Percentiles rank a stretch among this genome's conserved stretches.
These are phyloP conservation scores for Claviceps monticola DNA, from an alignment of 2,329 filamentous ascomycete genomes.

Conservation along the genomic window DNA sequence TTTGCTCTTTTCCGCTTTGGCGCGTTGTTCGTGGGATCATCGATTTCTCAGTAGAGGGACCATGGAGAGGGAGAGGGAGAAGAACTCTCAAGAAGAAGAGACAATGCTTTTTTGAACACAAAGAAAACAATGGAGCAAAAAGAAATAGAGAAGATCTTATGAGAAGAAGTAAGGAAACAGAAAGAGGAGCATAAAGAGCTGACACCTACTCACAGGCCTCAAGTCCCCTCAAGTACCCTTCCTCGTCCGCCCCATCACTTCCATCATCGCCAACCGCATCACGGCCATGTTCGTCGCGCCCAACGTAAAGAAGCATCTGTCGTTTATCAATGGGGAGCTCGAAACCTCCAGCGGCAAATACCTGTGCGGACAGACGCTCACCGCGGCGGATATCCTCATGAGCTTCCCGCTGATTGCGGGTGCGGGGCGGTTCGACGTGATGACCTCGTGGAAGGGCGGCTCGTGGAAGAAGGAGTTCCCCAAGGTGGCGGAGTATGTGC, in stretches of 20 bases:
- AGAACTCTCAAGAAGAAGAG: not conserved
- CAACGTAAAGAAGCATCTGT: constrained; percentile 33
- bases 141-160: not conserved
- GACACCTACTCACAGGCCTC: constrained; percentile 19
- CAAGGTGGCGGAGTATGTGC: constrained; percentile 32
- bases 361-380: constrained; percentile 34
- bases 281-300: constrained; percentile 30
- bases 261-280: constrained; percentile 27
- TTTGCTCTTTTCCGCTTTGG: too few relatives aligned
- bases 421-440: constrained; percentile 23
- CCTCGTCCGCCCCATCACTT: constrained; percentile 37
- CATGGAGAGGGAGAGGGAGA: too few relatives aligned
- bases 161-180: not conserved
- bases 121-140: not conserved
- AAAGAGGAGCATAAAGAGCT: not conserved
- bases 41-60: not conserved
- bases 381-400: constrained; percentile 39
- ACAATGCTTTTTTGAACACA: not conserved
- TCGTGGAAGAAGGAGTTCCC: constrained; percentile 27
- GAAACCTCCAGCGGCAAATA: constrained; percentile 30
- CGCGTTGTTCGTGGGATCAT: not conserved
- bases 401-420: constrained; percentile 37
- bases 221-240: constrained; percentile 35
- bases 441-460: constrained; percentile 28
- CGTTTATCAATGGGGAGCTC: constrained; percentile 36